Evolutionary conservation across 164 flowering plant genomes (phyloP).

Genomic region (Aristolochia fimbriata): DNA sequence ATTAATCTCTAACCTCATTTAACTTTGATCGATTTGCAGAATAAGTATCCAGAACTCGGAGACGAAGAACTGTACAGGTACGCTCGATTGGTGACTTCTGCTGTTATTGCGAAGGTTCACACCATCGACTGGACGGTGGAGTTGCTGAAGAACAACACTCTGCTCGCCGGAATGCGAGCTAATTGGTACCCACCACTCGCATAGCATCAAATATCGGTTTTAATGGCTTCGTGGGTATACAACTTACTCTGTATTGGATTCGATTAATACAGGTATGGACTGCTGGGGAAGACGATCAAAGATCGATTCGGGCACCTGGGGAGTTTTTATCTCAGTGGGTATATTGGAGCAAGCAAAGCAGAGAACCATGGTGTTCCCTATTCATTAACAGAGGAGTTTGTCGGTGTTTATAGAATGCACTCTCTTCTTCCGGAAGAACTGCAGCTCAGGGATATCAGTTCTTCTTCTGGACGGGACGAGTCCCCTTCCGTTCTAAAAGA

Average conservation of each 20-base stretch:
- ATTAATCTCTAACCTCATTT: too few relatives aligned
- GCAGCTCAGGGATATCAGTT: slow-evolving; percentile 19
- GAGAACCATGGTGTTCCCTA: slow-evolving; percentile 47
- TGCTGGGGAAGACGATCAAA: slow-evolving; percentile 37
- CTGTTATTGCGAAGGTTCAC: slow-evolving; percentile 39
- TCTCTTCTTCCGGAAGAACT: slow-evolving; percentile 51
- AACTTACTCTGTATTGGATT: too few relatives aligned
- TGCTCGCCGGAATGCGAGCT: slow-evolving; percentile 24
- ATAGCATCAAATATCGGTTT: too few relatives aligned
- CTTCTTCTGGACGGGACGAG: slow-evolving; percentile 22
- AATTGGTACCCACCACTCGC: slow-evolving; percentile 33
- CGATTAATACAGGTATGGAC: slow-evolving; percentile 42
- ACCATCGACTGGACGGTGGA: slow-evolving; percentile 44
- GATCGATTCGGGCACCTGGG: slow-evolving; percentile 32
- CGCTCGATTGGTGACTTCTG: slow-evolving; percentile 37
- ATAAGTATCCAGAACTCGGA: slow-evolving; percentile 10
- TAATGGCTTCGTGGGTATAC: too few relatives aligned
- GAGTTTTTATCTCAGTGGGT: slow-evolving; percentile 21
- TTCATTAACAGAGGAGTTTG: slow-evolving; percentile 61
- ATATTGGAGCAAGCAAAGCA: slow-evolving; percentile 25
- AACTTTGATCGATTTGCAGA: slow-evolving; percentile 2
- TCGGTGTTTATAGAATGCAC: slow-evolving; percentile 62
- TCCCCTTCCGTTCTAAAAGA: slow-evolving; percentile 18
- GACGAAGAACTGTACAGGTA: slow-evolving; percentile 32
- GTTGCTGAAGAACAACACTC: slow-evolving; percentile 33